Conservation (phyloP, 2,329 filamentous ascomycete species). For the Fusarium euwallaceae region DNA sequence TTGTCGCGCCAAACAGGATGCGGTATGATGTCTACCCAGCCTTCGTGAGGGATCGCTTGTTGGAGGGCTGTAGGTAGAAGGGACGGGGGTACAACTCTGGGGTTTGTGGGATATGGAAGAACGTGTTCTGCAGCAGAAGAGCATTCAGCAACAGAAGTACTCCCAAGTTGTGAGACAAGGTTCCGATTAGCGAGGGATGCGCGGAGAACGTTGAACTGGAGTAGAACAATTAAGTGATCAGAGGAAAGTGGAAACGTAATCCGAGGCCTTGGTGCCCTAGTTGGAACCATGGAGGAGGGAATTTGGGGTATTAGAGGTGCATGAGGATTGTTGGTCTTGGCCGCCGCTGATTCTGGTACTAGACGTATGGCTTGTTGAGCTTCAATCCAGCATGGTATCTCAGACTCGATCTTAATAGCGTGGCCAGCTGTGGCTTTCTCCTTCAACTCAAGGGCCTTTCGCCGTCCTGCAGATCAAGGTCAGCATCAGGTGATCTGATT, state of each 20-base stretch:
- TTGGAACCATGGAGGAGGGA: neutral
- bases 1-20: conserved; percentile 52
- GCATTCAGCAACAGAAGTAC: conserved; percentile 1
- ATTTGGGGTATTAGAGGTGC: neutral
- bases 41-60: conserved; percentile 51
- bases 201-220: conserved; percentile 11
- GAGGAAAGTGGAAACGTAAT: conserved; percentile 2
- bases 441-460: neutral
- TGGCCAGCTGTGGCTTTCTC: neutral
- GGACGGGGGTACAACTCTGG: neutral
- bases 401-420: neutral
- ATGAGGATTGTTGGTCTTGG: neutral
- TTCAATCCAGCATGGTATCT: neutral
- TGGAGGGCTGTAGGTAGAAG: neutral
- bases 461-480: neutral
- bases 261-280: neutral
- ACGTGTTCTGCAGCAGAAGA: neutral
- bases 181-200: neutral
- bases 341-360: neutral
- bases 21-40: conserved; percentile 59
- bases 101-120: neutral
- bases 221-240: conserved; percentile 7
- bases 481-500: neutral
- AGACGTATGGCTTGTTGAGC: neutral
- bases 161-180: neutral